These are phyloP conservation scores for Beta vulgaris DNA, from an alignment of 148 eudicot genomes.

Conservation along the genomic window DNA sequence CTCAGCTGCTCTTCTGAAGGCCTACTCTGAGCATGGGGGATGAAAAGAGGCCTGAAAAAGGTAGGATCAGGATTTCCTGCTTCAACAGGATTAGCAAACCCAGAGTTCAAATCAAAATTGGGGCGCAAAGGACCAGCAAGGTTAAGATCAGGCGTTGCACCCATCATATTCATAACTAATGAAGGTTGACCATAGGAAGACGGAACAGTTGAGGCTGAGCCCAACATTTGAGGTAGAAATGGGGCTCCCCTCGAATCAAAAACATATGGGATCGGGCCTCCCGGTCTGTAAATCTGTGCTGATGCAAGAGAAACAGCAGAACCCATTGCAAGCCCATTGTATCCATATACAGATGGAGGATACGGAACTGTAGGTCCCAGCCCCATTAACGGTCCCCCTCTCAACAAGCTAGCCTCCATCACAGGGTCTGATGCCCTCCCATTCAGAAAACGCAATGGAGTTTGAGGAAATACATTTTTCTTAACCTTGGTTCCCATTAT, in stretches of 20 bases:
- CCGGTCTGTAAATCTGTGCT: conserved; percentile 46
- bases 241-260: conserved; percentile 71
- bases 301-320: conserved; percentile 45
- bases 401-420: conserved; percentile 43
- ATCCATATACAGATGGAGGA: conserved; percentile 45
- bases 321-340: conserved; percentile 52
- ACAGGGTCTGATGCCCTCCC: conserved; percentile 47
- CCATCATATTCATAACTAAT: conserved; percentile 43
- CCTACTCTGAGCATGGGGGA: conserved; percentile 39
- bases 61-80: conserved; percentile 48
- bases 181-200: conserved; percentile 49
- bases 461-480: conserved; percentile 37
- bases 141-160: conserved; percentile 39
- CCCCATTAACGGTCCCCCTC: conserved; percentile 44
- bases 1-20: conserved; percentile 45
- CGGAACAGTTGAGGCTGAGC: conserved; percentile 44
- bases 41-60: conserved; percentile 50
- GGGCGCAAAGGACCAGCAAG: conserved; percentile 50
- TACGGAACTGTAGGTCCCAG: conserved; percentile 44
- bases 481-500: conserved; percentile 74
- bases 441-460: conserved; percentile 33
- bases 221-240: conserved; percentile 54
- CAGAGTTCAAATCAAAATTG: conserved; percentile 54
- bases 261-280: conserved; percentile 63
- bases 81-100: conserved; percentile 37